phyloP scores from a whole-genome alignment of 2,329 filamentous ascomycete species.

The Raffaelea deltoideospora region DNA sequence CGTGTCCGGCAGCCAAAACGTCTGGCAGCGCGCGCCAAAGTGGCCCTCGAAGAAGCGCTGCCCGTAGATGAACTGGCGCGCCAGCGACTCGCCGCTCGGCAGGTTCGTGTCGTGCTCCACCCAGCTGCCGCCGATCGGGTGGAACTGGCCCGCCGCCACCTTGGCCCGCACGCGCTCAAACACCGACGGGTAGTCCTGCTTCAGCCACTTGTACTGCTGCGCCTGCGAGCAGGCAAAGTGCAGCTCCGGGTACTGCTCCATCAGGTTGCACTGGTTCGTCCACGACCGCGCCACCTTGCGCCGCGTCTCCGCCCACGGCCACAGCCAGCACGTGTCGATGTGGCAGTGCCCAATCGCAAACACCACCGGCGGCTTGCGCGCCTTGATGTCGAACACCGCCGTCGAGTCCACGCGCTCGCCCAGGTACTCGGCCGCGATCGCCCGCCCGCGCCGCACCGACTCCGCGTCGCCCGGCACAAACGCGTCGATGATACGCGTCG shows the following conservation, averaged over 20 bases:
- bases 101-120: slow-evolving; percentile 98
- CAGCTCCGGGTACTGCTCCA: slow-evolving; percentile 89
- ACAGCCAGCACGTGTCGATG: slow-evolving; percentile 96
- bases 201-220: slow-evolving; percentile 96
- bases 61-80: slow-evolving; percentile 88
- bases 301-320: slow-evolving; percentile 96
- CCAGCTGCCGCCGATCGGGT: slow-evolving; percentile 95
- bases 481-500: slow-evolving; percentile 76
- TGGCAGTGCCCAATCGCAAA: slow-evolving; percentile 92
- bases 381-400: slow-evolving; percentile 63
- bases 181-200: slow-evolving; percentile 72
- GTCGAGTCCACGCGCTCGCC: slow-evolving; percentile 68
- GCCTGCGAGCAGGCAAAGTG: slow-evolving; percentile 87
- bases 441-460: slow-evolving; percentile 63
- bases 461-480: slow-evolving; percentile 71
- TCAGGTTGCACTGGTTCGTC: slow-evolving; percentile 90
- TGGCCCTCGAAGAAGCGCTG: slow-evolving; percentile 89
- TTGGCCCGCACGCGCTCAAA: slow-evolving; percentile 86
- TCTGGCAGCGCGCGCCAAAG: slow-evolving; percentile 76
- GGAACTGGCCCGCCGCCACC: slow-evolving; percentile 79
- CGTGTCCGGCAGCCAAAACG: slow-evolving; percentile 96
- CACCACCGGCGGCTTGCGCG: slow-evolving; percentile 53
- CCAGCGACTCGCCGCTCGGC: slow-evolving; percentile 86
- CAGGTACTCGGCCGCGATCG: slow-evolving; percentile 71
- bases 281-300: slow-evolving; percentile 91